Base-by-base conservation (phyloP, 2,329 filamentous ascomycete species). In the Didymella keratinophila region DNA sequence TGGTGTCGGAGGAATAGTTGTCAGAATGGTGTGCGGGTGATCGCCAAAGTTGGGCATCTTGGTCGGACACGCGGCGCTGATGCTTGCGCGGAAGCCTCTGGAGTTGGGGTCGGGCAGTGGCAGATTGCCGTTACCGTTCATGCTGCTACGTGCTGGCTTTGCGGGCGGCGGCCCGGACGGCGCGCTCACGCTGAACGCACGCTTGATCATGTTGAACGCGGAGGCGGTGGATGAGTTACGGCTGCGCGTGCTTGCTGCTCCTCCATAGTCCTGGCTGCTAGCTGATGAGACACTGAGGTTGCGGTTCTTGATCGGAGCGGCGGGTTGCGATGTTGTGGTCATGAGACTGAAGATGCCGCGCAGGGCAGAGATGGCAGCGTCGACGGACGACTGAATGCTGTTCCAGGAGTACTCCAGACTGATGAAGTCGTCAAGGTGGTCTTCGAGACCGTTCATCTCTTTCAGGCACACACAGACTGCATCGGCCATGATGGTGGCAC, bases 321-420 rank as follows among this genome's bases (percentile, higher is more conserved):
- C 49, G 61, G 53, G 53, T 6, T 56, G 47, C 2, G 58, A 46
- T n/a, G 48, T 42, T 3, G 57, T 56, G 28, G 68, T 76, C 76
- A 82, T 80, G 55, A 81, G 76, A 58, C 74, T 79, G 70, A 81
- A 81, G 56, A 82, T 76, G 12, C 79, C 78, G 41, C 78, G 78
- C 2, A 82, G 66, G 11, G 78, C 79, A 6, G 78, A 75, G 32
- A 79, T 75, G 32, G 78, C 74, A 9, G 75, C 71, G 34, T 78
- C 73, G 3, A 79, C 75, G 0, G 78, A 76, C 9, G 72, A 75
- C 54, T 81, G 78, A 41, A 81, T 79, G 10, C 65, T 73, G 21
- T 71, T 76, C 75, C 77, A 81, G 39, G 75, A 74, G 54, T 80
- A 79, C 56, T 82, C 79, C 9, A 81, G 71, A 2, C 77, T 76